Evolutionary conservation across 768 basidiomycete species (phyloP), one percentile per base, ranked within the genome.

Genomic region (Trametes cubensis): DNA sequence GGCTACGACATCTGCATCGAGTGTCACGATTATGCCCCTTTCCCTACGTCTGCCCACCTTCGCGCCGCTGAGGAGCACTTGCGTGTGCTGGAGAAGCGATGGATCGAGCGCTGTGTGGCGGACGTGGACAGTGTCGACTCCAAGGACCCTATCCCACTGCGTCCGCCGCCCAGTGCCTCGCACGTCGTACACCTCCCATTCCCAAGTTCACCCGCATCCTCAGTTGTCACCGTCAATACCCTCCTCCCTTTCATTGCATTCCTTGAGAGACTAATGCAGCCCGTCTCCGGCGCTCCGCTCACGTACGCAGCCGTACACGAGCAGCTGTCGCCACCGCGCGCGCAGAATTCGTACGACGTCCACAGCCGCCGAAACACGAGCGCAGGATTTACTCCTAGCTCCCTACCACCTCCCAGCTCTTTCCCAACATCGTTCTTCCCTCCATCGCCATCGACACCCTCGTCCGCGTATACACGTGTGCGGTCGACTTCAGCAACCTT

Each of bases 1-100:
- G 91, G 90, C 17, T 94, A 87, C 70, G 88, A 94, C 69, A 84
- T 96, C 45, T 95, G 92, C 72, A 83, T 96, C 63, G 93, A 96
- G 75, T 92, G 91, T 70, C 89, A 91, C 69, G 92, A 95, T 65
- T 77, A 84, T 38, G 90, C 91, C 2, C 85, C 87, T 15, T 88
- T 90, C 73, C 90, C 93, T 0, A 79, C 80, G n/a, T 60, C 79
- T 0, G 78, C 83, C 39, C 87, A 90, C 68, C 73, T 93, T 40
- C 80, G 85, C 53, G 86, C 85, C 3, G 89, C 88, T 8, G 90
- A 94, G 71, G 90, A 92, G 61, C 89, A 92, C 67, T 69, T 94
- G 11, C 74, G 73, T 30, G 79, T 78, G 73, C 73, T 94, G 70
- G 92, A 93, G 64, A 76, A 76, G 53, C 77, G 83, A 72, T 94